These are phyloP conservation scores for Phytophthora multivora DNA, from an alignment of 352 stramenopile species.

Conservation along the genomic window DNA sequence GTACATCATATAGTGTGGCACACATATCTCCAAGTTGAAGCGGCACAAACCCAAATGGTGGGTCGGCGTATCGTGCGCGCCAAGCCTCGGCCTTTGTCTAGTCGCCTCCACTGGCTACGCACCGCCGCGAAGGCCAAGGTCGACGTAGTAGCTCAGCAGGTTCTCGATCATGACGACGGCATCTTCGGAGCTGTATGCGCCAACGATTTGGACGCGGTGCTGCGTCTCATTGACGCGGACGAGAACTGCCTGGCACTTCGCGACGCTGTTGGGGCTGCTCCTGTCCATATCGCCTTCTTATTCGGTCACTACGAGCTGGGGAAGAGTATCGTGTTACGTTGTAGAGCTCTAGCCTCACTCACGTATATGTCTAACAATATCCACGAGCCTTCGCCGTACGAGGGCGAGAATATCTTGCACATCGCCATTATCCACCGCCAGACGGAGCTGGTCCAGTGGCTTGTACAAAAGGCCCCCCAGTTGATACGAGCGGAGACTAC, in stretches of 20 bases:
- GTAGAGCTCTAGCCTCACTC: constrained; percentile 34
- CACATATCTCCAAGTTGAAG: constrained; percentile 20
- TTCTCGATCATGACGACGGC: constrained; percentile 58
- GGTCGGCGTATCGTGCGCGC: constrained; percentile 11
- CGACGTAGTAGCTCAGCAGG: constrained; percentile 67
- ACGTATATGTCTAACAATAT: constrained; percentile 43
- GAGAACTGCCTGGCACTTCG: constrained; percentile 41
- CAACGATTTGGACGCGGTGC: constrained; percentile 37
- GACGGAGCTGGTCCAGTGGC: constrained; percentile 41
- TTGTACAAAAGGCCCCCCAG: constrained; percentile 41
- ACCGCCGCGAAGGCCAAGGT: constrained; percentile 33
- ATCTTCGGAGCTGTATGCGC: constrained; percentile 59
- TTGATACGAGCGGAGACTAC: constrained; percentile 53
- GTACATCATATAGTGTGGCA: constrained; percentile 2
- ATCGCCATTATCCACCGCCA: constrained; percentile 67
- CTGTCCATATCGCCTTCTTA: constrained; percentile 61
- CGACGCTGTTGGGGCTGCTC: constrained; percentile 55
- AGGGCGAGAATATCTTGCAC: constrained; percentile 70
- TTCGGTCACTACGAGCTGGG: constrained; percentile 63
- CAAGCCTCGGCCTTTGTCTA: constrained; percentile 22
- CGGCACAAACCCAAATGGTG: neutral
- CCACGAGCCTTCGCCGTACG: constrained; percentile 49
- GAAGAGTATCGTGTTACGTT: constrained; percentile 43
- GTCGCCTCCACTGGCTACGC: constrained; percentile 26
- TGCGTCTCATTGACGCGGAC: constrained; percentile 43